phyloP scores from a whole-genome alignment of 768 basidiomycete species.

The Udeniomyces megalosporus region DNA sequence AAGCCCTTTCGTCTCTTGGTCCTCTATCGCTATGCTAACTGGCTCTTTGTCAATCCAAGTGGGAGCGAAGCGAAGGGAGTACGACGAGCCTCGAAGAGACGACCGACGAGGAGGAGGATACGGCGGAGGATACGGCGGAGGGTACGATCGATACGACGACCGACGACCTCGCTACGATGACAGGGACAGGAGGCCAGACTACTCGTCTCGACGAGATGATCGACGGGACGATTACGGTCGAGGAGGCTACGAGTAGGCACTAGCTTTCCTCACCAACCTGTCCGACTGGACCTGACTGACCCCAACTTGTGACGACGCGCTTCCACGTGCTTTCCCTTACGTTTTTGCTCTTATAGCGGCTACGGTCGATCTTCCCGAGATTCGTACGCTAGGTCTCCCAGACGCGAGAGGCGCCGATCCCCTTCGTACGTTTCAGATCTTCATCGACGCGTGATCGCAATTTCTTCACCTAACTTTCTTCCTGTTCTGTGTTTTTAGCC shows the following conservation, averaged over 20 bases:
- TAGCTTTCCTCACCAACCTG: not conserved
- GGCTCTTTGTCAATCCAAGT: not conserved
- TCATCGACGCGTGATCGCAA: not conserved
- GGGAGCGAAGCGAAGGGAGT: constrained; percentile 1
- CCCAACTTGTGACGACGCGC: not conserved
- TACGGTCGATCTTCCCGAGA: constrained; percentile 3
- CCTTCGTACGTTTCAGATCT: not conserved
- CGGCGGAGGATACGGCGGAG: not conserved
- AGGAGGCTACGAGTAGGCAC: constrained; percentile 41
- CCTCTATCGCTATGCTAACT: not conserved
- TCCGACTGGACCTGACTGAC: not conserved
- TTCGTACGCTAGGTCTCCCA: not conserved
- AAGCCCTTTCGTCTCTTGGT: not conserved
- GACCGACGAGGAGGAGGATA: constrained; percentile 7
- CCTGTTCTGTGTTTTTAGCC: not conserved
- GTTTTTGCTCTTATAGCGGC: not conserved
- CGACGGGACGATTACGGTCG: constrained; percentile 58
- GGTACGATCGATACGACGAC: constrained; percentile 6
- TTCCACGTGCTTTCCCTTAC: not conserved
- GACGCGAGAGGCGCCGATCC: not conserved
- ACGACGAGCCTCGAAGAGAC: not conserved
- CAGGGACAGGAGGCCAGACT: constrained; percentile 31
- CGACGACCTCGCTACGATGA: constrained; percentile 15
- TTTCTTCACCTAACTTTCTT: not conserved
- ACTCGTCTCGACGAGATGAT: constrained; percentile 31